Percentiles rank a stretch among this genome's conserved stretches.
Conservation (phyloP, 1,139 yeast genomes). For the Hansenula sp. region DNA sequence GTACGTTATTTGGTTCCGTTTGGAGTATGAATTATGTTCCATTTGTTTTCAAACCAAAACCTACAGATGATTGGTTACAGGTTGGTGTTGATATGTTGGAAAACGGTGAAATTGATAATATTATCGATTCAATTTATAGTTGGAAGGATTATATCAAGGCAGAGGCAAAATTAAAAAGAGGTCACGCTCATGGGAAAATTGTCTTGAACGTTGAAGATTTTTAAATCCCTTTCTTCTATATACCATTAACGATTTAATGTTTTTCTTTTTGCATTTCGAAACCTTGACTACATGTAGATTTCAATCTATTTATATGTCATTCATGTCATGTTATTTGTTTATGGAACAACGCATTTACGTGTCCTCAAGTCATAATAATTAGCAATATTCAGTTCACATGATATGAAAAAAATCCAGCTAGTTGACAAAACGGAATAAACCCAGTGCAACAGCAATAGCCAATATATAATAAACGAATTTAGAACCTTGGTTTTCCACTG, state of each 20-base stretch:
- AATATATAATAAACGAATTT: conserved; percentile 28
- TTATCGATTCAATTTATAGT: conserved; percentile 51
- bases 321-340: no score
- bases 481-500: conserved; percentile 12
- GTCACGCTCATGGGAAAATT: conserved; percentile 66
- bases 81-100: conserved; percentile 38
- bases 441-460: conserved; percentile 28
- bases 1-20: conserved; percentile 29
- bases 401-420: conserved; percentile 5
- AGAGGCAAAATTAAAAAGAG: conserved; percentile 41
- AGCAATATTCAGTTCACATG: neutral
- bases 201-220: conserved; percentile 39
- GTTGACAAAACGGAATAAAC: conserved; percentile 17
- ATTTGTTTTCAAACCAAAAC: conserved; percentile 29
- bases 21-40: conserved; percentile 32
- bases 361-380: no score
- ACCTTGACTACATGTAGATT: neutral
- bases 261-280: no score
- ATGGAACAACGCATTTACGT: no score
- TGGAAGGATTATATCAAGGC: conserved; percentile 55
- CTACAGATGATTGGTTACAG: conserved; percentile 28
- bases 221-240: conserved; percentile 15
- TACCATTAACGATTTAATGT: no score
- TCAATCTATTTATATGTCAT: neutral
- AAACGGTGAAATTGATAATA: conserved; percentile 35